These are phyloP conservation scores for Psilocybe cyanescens DNA, from an alignment of 768 basidiomycete genomes.

Conservation along the genomic window DNA sequence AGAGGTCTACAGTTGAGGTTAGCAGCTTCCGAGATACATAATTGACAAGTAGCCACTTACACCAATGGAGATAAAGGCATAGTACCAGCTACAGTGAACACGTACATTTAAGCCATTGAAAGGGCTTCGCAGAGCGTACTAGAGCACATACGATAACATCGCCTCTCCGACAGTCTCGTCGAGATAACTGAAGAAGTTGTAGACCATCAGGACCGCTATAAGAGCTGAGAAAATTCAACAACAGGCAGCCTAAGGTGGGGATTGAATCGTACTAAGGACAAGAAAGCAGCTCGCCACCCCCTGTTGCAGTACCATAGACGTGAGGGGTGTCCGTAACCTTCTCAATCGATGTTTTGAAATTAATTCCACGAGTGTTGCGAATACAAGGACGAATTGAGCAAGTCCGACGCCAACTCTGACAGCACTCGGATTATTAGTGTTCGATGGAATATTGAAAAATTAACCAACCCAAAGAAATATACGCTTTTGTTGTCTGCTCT, in stretches of 20 bases:
- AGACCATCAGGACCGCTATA: constrained; percentile 10
- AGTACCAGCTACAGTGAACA: constrained; percentile 16
- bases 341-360: not conserved
- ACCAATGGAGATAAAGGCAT: constrained; percentile 13
- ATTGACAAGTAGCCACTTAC: constrained; percentile 1
- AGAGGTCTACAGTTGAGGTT: not conserved
- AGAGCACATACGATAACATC: constrained; percentile 15
- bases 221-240: constrained; percentile 4
- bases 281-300: constrained; percentile 9
- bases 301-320: constrained; percentile 10
- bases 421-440: not conserved
- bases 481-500: not conserved
- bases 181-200: constrained; percentile 9
- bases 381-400: not conserved
- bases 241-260: too few species aligned
- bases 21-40: not conserved
- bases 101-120: not conserved
- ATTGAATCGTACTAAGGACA: constrained; percentile 2
- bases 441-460: not conserved
- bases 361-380: constrained; percentile 3
- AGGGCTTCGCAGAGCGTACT: not conserved
- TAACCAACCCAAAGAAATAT: constrained; percentile 5
- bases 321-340: constrained; percentile 14
- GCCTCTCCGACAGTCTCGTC: constrained; percentile 11
- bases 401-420: not conserved